Conservation (phyloP, 331 rosid genomes). For the Pyracantha coccinea region DNA sequence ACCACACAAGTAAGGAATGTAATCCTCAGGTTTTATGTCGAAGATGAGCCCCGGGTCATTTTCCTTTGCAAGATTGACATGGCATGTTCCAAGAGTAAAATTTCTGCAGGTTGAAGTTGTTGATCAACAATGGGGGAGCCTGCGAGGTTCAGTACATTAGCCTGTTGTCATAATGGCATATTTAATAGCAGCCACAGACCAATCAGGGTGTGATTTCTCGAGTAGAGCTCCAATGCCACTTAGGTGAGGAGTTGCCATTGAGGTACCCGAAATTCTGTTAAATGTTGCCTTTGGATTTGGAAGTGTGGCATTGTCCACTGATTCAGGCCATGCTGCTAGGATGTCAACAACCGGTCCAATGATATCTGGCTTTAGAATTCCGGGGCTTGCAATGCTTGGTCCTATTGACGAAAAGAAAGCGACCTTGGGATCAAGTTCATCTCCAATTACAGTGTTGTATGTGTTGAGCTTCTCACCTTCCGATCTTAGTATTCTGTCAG, state of each 20-base stretch:
- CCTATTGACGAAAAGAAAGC: slow-evolving; percentile 58
- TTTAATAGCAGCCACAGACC: slow-evolving; percentile 19
- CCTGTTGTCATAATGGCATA: slow-evolving; percentile 63
- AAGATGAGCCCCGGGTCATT: slow-evolving; percentile 53
- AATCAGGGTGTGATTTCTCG: not conserved
- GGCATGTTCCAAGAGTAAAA: slow-evolving; percentile 50
- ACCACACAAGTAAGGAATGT: slow-evolving; percentile 56
- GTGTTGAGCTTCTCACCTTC: slow-evolving; percentile 14
- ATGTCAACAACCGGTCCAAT: slow-evolving; percentile 26
- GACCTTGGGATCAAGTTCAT: slow-evolving; percentile 27
- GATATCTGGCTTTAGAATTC: slow-evolving; percentile 50
- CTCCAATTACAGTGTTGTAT: slow-evolving; percentile 26
- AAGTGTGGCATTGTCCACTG: slow-evolving; percentile 19
- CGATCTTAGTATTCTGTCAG: slow-evolving; percentile 37
- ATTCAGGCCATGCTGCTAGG: slow-evolving; percentile 51
- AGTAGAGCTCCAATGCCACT: slow-evolving; percentile 22
- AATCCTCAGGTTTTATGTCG: slow-evolving; percentile 40
- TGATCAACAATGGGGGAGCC: slow-evolving; percentile 35
- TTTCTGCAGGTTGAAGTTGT: slow-evolving; percentile 23
- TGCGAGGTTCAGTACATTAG: slow-evolving; percentile 17
- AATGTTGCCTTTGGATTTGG: slow-evolving; percentile 7
- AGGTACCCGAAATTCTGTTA: slow-evolving; percentile 43
- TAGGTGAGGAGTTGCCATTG: slow-evolving; percentile 68
- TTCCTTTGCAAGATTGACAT: slow-evolving; percentile 50
- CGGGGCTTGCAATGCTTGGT: slow-evolving; percentile 37